phyloP scores from a whole-genome alignment of 495 filamentous ascomycete genomes.

The Aspergillus cavernicola region DNA sequence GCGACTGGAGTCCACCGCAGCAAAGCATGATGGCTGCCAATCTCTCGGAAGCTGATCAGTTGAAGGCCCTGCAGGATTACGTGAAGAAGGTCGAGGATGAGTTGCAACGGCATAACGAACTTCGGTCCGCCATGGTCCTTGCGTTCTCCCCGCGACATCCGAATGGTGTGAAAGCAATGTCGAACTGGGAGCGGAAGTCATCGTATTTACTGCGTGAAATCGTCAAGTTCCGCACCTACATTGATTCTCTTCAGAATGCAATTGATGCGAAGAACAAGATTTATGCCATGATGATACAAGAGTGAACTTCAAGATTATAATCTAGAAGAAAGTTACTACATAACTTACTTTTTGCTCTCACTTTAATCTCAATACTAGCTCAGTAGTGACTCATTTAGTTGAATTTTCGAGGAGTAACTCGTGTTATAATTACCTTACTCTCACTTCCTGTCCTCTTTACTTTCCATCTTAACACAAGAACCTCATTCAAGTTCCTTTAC shows the following conservation, averaged over 20 bases:
- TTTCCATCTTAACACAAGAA: too few species aligned
- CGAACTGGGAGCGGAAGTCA: constrained; percentile 96
- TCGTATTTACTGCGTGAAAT: constrained; percentile 90
- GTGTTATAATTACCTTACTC: too few species aligned
- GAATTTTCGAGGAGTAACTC: too few species aligned
- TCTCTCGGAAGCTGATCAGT: constrained; percentile 74
- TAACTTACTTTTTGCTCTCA: not conserved
- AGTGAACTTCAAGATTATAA: too few species aligned
- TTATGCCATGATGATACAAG: constrained; percentile 20
- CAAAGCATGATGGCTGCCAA: constrained; percentile 83
- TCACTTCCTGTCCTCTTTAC: too few species aligned
- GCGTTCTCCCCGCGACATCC: constrained; percentile 85
- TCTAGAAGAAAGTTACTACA: too few species aligned
- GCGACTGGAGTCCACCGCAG: constrained; percentile 89
- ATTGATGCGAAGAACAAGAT: constrained; percentile 55
- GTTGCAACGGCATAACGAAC: constrained; percentile 78
- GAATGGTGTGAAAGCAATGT: constrained; percentile 78
- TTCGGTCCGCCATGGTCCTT: constrained; percentile 77
- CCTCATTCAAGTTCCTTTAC: too few species aligned
- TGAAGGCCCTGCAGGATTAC: constrained; percentile 69
- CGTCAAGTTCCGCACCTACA: constrained; percentile 93
- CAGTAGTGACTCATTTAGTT: too few species aligned
- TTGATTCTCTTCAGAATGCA: constrained; percentile 69
- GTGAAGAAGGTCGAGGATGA: constrained; percentile 85
- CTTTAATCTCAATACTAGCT: not conserved